phyloP scores from a whole-genome alignment of 352 stramenopile species.

The Globisporangium takayamanum region DNA sequence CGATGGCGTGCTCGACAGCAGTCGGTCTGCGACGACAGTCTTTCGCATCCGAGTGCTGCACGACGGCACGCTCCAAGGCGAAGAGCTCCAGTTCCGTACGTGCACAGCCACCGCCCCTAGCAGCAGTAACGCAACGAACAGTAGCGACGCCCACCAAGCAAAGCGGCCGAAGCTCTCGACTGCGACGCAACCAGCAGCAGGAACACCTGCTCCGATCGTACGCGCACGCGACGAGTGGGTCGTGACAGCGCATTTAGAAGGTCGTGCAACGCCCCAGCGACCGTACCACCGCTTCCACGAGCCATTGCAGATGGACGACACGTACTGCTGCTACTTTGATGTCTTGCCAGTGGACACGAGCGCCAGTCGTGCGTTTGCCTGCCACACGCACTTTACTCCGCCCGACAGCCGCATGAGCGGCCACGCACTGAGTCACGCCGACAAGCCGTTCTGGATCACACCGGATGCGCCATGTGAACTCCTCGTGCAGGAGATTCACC shows the following conservation, averaged over 20 bases:
- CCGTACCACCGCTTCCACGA: conserved; percentile 8
- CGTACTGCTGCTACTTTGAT: conserved; percentile 49
- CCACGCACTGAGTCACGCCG: conserved; percentile 1
- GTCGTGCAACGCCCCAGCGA: conserved; percentile 17
- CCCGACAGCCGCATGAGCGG: background rate
- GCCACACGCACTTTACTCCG: conserved; percentile 29
- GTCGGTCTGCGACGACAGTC: conserved; percentile 27
- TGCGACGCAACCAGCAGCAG: background rate
- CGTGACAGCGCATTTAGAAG: conserved; percentile 6
- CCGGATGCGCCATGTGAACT: conserved; percentile 11
- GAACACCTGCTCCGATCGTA: background rate
- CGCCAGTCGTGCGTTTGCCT: conserved; percentile 24
- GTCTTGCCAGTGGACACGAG: conserved; percentile 16
- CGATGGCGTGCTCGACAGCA: conserved; percentile 39
- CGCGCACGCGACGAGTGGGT: background rate
- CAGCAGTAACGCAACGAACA: background rate
- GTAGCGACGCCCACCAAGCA: conserved; percentile 11
- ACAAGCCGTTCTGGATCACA: conserved; percentile 17
- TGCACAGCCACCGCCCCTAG: background rate
- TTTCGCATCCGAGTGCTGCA: conserved; percentile 35
- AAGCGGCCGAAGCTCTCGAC: conserved; percentile 22
- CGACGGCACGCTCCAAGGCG: conserved; percentile 30
- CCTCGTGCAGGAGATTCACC: conserved; percentile 11
- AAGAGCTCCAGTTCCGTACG: conserved; percentile 17
- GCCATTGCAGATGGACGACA: conserved; percentile 3